phyloP scores from a whole-genome alignment of 768 basidiomycete species.

The Candolleomyces aberdarensis region DNA sequence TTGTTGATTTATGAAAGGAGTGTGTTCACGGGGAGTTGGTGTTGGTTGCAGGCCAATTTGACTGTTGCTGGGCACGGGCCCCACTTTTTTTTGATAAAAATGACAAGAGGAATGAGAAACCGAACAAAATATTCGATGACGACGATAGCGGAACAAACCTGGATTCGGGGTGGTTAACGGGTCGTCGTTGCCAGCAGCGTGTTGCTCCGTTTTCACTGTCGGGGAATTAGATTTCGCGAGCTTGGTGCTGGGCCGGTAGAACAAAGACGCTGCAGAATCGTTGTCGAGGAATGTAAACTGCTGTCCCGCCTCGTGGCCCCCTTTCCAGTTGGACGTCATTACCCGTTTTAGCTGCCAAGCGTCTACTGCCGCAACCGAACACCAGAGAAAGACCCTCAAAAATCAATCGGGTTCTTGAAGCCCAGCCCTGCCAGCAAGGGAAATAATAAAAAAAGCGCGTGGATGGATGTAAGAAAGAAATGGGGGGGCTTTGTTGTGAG shows the following conservation, averaged over 20 bases:
- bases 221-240: not conserved
- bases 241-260: not conserved
- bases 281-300: not conserved
- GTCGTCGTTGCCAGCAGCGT: too few relatives aligned
- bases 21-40: not conserved
- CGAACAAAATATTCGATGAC: not conserved
- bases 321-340: slow-evolving; percentile 1
- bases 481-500: too few relatives aligned
- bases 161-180: not conserved
- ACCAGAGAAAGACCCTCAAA: not conserved
- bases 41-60: not conserved
- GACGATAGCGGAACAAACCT: not conserved
- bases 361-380: not conserved
- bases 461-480: too few relatives aligned
- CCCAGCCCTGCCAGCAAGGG: not conserved
- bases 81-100: not conserved
- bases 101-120: not conserved
- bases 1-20: slow-evolving; percentile 8
- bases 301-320: not conserved
- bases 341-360: not conserved
- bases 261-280: not conserved
- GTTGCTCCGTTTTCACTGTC: too few relatives aligned
- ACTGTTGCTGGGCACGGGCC: not conserved
- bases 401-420: too few relatives aligned
- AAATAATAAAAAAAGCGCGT: not conserved